phyloP scores from a whole-genome alignment of 768 basidiomycete genomes.

The Tulasnella sp. region DNA sequence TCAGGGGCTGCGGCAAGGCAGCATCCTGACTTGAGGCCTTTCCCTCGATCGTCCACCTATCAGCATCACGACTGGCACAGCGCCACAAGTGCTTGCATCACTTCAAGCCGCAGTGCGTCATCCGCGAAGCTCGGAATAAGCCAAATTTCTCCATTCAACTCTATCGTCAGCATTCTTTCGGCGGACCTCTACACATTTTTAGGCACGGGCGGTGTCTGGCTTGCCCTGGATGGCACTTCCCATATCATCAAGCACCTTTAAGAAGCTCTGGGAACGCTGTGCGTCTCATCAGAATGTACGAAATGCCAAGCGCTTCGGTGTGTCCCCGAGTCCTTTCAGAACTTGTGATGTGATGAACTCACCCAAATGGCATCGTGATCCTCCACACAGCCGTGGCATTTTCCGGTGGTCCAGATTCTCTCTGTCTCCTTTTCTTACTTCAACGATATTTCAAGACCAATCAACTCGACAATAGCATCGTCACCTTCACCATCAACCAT shows the following conservation, averaged over 20 bases:
- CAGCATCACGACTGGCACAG: background rate
- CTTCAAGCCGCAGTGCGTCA: background rate
- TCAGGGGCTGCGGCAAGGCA: background rate
- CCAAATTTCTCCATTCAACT: background rate
- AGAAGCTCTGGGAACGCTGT: background rate
- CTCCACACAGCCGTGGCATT: conserved; percentile 50
- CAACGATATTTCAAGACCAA: conserved; percentile 23
- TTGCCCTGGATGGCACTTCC: background rate
- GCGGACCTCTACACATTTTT: background rate
- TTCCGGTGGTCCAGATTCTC: conserved; percentile 77
- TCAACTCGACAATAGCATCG: conserved; percentile 19
- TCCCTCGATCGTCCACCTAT: background rate
- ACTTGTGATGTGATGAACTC: background rate
- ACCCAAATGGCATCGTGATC: background rate
- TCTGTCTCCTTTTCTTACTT: conserved; percentile 62
- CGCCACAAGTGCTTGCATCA: background rate
- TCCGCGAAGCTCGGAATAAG: background rate
- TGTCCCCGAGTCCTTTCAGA: background rate
- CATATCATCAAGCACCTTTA: background rate
- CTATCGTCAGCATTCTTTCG: background rate
- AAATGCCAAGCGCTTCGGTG: background rate
- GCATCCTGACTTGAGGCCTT: background rate
- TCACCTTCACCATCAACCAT: conserved; percentile 62
- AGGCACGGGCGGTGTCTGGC: background rate
- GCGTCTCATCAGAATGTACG: background rate